Evolutionary conservation across 2,329 filamentous ascomycete genomes (phyloP), one percentile per base, ranked within the genome.

Genomic region (Colletotrichum acutatum): DNA sequence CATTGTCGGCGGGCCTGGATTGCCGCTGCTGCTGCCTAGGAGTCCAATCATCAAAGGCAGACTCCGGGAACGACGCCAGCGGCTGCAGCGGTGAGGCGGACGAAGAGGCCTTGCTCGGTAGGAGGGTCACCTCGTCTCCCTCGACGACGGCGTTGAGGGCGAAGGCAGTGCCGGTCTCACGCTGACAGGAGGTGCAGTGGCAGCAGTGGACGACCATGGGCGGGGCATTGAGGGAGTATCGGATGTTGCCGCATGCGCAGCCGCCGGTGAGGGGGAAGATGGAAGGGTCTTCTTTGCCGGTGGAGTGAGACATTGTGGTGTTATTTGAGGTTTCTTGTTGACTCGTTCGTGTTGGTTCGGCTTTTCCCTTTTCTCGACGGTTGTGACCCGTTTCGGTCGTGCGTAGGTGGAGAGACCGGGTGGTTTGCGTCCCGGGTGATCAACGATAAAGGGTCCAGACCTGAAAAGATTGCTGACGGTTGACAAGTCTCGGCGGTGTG

Each of bases 161-260:
- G 63, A 83, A 80, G 70, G 77, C 80, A 54, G 81, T 79, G 72
- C 86, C 85, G 19, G 82, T 83, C 76, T 86, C 84, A 66, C 80
- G 82, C 75, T 87, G 85, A 78, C 86, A 87, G 71, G 78, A 77
- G 28, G 83, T 84, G 79, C 86, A 87, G 78, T 86, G 83, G 78
- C 86, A 87, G 81, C 82, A 84, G 76, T 87, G 83, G 42, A 84
- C 81, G 64, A 84, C 74, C 54, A 87, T 77, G 24, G 85, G 80
- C n/a, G 92, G 83, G 2, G 92, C 82, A 76, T 90, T 89, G 37
- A 90, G 85, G 14, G 91, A 82, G 80, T 94, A 92, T 79, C 92
- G 93, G 75, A 92, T 86, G 77, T 93, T 90, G 16, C 91, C 91
- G 80, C 92, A 94, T 65, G 90, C 88, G 80, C 93, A 94, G 71